A percentile compares a stretch with the other conserved stretches of the same genome.
phyloP scores from a whole-genome alignment of 1,284 basidiomycete species.

The Trametes hirsuta region DNA sequence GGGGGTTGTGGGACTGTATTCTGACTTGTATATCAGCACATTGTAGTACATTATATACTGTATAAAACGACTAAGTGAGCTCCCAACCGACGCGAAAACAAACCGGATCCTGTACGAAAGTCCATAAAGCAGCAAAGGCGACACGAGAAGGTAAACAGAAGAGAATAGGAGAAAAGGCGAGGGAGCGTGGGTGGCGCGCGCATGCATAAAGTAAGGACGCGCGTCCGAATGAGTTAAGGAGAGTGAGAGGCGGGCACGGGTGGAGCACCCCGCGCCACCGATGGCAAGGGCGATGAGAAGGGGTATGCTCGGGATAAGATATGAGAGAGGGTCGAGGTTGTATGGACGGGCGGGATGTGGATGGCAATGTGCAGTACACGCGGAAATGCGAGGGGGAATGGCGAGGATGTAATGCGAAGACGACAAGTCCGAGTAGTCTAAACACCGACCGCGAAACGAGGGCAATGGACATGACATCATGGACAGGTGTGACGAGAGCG shows the following conservation, averaged over 20 bases:
- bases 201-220: not conserved
- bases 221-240: not conserved
- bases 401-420: not conserved
- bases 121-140: conserved; percentile 1
- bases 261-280: not conserved
- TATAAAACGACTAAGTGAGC: conserved; percentile 19
- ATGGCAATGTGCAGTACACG: not conserved
- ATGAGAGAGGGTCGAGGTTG: not conserved
- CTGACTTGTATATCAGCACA: conserved; percentile 30
- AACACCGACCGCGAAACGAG: not conserved
- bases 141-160: not conserved
- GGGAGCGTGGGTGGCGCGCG: conserved; percentile 1
- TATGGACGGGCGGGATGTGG: not conserved
- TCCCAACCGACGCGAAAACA: conserved; percentile 7
- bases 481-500: not conserved
- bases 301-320: conserved; percentile 16
- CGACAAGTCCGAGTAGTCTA: conserved; percentile 8
- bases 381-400: not conserved
- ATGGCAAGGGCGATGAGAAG: not conserved
- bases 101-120: conserved; percentile 1
- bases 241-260: not conserved
- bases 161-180: not conserved
- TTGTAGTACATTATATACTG: conserved; percentile 32
- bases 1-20: conserved; percentile 11
- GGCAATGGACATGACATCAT: not conserved